Percentiles rank a stretch among this genome's conserved stretches.
phyloP scores from a whole-genome alignment of 2,329 filamentous ascomycete species.

The Fusarium sp. region DNA sequence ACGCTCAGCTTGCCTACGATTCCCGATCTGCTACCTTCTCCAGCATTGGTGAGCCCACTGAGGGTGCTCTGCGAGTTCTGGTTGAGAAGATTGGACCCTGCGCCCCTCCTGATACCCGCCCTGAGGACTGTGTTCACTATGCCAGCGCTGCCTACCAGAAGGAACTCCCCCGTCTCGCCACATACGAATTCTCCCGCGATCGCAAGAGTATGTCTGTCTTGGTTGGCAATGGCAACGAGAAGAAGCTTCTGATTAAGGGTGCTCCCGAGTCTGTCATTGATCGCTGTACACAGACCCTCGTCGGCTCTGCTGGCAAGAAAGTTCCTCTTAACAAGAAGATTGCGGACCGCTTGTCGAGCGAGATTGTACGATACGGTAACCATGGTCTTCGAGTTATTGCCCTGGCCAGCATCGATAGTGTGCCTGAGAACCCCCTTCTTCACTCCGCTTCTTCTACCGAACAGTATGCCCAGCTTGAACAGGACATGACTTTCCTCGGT shows the following conservation, averaged over 20 bases:
- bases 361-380: constrained; percentile 92
- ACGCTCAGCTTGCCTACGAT: constrained; percentile 87
- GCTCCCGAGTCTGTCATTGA: constrained; percentile 96
- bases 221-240: constrained; percentile 76
- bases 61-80: constrained; percentile 90
- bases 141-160: constrained; percentile 89
- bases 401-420: constrained; percentile 85
- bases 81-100: constrained; percentile 95
- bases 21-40: constrained; percentile 80
- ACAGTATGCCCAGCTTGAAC: constrained; percentile 90
- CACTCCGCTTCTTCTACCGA: constrained; percentile 83
- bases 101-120: constrained; percentile 68
- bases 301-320: constrained; percentile 84
- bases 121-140: constrained; percentile 80
- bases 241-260: constrained; percentile 94
- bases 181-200: constrained; percentile 97
- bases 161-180: constrained; percentile 81
- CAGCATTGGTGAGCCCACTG: constrained; percentile 93
- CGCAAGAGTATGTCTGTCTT: constrained; percentile 99
- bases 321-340: constrained; percentile 81
- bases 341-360: constrained; percentile 78
- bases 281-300: constrained; percentile 85
- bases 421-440: constrained; percentile 78
- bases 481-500: constrained; percentile 93
- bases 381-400: constrained; percentile 95